Conservation (phyloP, 805 yeast genomes). For the Nakazawaea wyomingensis region DNA sequence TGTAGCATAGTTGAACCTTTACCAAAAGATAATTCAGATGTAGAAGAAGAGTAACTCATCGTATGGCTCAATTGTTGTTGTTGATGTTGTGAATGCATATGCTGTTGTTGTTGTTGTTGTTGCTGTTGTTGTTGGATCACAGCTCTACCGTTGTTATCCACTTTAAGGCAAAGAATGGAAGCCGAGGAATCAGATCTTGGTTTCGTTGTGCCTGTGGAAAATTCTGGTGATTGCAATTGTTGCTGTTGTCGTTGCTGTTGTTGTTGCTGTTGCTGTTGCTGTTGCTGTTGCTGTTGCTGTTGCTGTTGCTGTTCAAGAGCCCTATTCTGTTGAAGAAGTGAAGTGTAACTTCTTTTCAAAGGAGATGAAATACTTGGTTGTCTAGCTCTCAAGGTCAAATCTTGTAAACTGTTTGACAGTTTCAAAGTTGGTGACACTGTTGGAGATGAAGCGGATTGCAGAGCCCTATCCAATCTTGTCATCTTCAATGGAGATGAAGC, state of each 20-base stretch:
- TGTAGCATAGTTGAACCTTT: not conserved
- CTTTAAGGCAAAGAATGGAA: conserved; percentile 7
- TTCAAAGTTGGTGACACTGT: conserved; percentile 1
- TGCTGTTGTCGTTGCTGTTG: no score
- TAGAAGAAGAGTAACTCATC: conserved; percentile 9
- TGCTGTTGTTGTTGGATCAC: conserved; percentile 9
- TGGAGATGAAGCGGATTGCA: not conserved
- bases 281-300: no score
- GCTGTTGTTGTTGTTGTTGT: conserved; percentile 7
- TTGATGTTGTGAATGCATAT: not conserved
- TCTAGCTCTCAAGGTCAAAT: conserved; percentile 8
- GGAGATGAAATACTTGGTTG: conserved; percentile 7
- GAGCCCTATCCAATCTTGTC: not conserved
- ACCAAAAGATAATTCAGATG: conserved; percentile 3
- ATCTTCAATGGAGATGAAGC: not conserved
- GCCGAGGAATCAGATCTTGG: conserved; percentile 2
- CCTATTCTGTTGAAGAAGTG: conserved; percentile 10
- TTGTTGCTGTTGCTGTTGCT: no score
- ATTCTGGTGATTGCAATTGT: no score
- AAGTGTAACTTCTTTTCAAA: conserved; percentile 13
- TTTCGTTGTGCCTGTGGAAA: no score
- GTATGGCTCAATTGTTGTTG: conserved; percentile 5
- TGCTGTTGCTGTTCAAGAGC: not conserved
- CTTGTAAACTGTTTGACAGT: conserved; percentile 8
- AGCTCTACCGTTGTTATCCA: conserved; percentile 13